Percentiles rank a stretch among this genome's conserved stretches.
Conservation (phyloP, 202 grass and related monocot species). For the Dendrocalamus latiflorus region DNA sequence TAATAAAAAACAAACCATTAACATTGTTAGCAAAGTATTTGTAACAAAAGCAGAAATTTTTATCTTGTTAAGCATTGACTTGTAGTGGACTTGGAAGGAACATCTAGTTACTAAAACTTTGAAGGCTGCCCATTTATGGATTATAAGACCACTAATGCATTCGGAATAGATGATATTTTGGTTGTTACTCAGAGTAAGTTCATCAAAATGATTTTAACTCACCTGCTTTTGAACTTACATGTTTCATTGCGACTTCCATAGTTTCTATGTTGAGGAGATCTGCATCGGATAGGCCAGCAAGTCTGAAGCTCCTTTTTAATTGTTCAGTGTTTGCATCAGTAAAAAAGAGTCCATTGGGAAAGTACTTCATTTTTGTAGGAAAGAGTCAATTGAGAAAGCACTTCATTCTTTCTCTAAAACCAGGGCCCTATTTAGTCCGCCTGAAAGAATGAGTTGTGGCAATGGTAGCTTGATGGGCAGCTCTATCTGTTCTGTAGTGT, state of each 20-base stretch:
- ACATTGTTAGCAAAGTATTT: background rate
- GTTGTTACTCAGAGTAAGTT: background rate
- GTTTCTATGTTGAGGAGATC: background rate
- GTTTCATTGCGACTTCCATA: background rate
- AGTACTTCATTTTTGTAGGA: too few relatives aligned
- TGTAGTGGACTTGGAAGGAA: background rate
- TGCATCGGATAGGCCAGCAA: background rate
- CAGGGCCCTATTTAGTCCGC: too few relatives aligned
- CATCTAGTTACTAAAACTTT: background rate
- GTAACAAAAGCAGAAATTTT: background rate
- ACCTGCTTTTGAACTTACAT: background rate
- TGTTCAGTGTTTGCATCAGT: slow-evolving; percentile 11
- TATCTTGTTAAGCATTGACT: background rate
- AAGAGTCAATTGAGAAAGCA: too few relatives aligned
- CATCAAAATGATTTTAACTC: background rate
- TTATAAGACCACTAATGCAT: background rate
- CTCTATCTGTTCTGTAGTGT: too few relatives aligned
- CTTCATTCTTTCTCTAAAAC: too few relatives aligned
- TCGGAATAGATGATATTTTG: background rate
- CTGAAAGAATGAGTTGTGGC: too few relatives aligned
- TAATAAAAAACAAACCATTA: background rate
- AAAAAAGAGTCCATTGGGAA: background rate
- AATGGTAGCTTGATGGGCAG: too few relatives aligned
- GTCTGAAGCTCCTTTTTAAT: background rate
- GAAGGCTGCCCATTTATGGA: slow-evolving; percentile 9